These are phyloP conservation scores for Dunaliella salina DNA, from an alignment of 163 green algal species.

Conservation along the genomic window DNA sequence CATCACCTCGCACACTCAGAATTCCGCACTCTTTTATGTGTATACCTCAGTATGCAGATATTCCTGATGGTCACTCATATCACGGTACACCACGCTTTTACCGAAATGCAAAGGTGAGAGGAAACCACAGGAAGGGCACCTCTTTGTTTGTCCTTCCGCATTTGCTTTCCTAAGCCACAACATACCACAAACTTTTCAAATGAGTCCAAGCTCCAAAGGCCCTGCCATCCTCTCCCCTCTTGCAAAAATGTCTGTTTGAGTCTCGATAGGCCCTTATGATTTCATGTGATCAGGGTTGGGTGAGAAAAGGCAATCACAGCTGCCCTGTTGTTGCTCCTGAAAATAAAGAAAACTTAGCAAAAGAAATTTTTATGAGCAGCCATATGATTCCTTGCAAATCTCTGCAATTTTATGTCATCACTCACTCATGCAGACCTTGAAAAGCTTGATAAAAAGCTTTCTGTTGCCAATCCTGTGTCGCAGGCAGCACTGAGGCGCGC, in stretches of 20 bases:
- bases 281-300: no score
- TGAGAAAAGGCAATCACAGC: no score
- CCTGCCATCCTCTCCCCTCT: no score
- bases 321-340: no score
- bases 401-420: neutral
- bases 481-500: constrained; percentile 6
- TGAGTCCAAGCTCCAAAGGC: neutral
- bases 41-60: constrained; percentile 41
- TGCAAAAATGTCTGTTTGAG: no score
- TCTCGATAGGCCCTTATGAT: no score
- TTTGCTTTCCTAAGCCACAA: neutral
- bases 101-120: constrained; percentile 37
- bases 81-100: constrained; percentile 56
- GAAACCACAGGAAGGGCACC: neutral
- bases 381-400: neutral
- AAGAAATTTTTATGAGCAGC: no score
- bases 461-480: neutral
- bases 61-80: constrained; percentile 55
- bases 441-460: no score
- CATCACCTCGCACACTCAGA: neutral
- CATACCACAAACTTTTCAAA: no score
- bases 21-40: neutral
- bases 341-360: no score
- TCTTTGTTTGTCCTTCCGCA: neutral
- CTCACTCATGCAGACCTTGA: no score